These are phyloP conservation scores for Phyllosticta citribraziliensis DNA, from an alignment of 2,329 filamentous ascomycete genomes.

Conservation along the genomic window DNA sequence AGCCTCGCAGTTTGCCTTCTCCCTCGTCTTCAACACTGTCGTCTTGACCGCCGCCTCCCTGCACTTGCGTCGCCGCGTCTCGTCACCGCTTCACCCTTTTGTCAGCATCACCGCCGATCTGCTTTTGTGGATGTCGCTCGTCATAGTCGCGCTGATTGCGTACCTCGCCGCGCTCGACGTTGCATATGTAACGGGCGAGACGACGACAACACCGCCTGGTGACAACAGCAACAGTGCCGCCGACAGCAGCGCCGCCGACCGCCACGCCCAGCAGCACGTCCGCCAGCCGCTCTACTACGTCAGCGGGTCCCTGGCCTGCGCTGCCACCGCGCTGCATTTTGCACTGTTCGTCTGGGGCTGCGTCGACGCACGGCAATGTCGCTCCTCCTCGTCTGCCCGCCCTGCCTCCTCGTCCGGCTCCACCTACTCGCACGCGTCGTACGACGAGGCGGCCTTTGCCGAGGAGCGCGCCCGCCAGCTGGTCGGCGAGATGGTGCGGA, in stretches of 20 bases:
- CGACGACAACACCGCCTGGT: neutral
- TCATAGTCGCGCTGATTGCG: constrained; percentile 20
- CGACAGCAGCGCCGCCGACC: constrained; percentile 6
- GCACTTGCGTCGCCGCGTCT: constrained; percentile 13
- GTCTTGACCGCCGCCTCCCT: constrained; percentile 20
- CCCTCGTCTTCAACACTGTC: constrained; percentile 21
- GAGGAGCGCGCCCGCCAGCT: neutral
- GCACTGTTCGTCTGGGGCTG: constrained; percentile 30
- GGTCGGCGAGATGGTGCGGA: neutral
- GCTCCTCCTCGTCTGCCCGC: neutral
- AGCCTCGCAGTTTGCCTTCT: constrained; percentile 15
- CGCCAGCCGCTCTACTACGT: neutral
- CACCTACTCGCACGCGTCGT: neutral
- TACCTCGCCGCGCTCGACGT: constrained; percentile 14
- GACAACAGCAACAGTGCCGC: constrained; percentile 7
- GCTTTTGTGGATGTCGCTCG: constrained; percentile 25
- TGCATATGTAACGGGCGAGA: constrained; percentile 10
- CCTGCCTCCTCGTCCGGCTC: neutral
- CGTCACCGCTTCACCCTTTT: constrained; percentile 21
- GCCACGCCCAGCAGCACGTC: neutral
- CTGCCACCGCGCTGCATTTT: constrained; percentile 26
- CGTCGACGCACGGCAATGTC: constrained; percentile 22
- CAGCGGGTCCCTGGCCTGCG: constrained; percentile 13
- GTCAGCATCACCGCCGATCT: constrained; percentile 25
- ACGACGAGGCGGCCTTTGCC: neutral